A percentile compares a stretch with the other conserved stretches of the same genome.
Conservation (phyloP, 1,284 basidiomycete species). For the Malassezia psittaci region DNA sequence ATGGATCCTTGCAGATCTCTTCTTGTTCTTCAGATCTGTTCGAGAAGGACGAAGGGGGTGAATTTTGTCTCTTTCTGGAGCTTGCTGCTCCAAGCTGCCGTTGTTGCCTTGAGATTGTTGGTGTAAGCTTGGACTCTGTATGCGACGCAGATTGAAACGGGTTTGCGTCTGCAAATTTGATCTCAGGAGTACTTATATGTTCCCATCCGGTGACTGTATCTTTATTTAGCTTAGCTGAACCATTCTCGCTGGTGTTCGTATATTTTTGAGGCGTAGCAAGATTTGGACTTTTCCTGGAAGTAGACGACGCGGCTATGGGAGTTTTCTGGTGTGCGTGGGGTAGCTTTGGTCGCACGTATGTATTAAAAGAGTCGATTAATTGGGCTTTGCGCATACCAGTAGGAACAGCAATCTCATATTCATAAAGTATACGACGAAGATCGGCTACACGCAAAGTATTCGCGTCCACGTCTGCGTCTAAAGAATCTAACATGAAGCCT, state of each 20-base stretch:
- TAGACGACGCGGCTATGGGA: background rate
- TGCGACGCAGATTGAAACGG: conserved; percentile 1
- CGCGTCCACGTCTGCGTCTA: conserved; percentile 7
- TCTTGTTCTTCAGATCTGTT: background rate
- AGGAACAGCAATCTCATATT: conserved; percentile 5
- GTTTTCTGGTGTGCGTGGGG: too few species aligned
- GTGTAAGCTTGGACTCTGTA: background rate
- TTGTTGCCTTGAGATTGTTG: background rate
- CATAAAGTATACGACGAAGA: conserved; percentile 7
- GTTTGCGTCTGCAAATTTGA: conserved; percentile 14
- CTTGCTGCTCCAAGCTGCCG: background rate
- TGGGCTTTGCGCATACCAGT: conserved; percentile 11
- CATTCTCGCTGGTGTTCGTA: background rate
- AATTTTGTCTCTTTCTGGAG: background rate
- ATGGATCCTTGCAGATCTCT: background rate
- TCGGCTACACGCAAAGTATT: conserved; percentile 8
- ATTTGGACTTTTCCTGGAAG: background rate
- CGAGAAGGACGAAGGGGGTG: background rate
- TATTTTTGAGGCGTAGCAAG: background rate
- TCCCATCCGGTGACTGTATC: background rate
- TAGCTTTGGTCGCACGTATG: conserved; percentile 14
- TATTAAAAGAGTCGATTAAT: conserved; percentile 8
- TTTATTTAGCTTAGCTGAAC: too few species aligned
- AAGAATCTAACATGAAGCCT: background rate
- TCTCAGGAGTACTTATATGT: background rate